A percentile compares a stretch with the other conserved stretches of the same genome.
These are phyloP conservation scores for Paraphoma sp. DNA, from an alignment of 2,329 filamentous ascomycete species.

Conservation along the genomic window DNA sequence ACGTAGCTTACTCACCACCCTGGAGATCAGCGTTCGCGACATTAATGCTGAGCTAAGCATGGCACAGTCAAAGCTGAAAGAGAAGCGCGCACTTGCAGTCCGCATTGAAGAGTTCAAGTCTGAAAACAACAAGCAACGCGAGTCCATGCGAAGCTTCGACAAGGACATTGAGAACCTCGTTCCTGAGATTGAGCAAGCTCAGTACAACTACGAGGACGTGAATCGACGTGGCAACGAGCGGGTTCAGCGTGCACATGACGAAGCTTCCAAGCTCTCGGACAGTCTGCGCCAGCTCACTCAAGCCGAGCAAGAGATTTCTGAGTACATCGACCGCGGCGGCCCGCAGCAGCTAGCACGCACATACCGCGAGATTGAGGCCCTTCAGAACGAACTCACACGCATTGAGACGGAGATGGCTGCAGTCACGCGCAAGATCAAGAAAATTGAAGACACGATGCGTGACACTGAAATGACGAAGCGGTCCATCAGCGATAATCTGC, in stretches of 20 bases:
- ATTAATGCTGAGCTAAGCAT: slow-evolving; percentile 74
- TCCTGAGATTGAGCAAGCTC: slow-evolving; percentile 77
- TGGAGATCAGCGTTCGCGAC: slow-evolving; percentile 82
- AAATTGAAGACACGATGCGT: slow-evolving; percentile 76
- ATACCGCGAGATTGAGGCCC: slow-evolving; percentile 69
- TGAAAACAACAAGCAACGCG: slow-evolving; percentile 71
- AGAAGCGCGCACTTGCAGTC: slow-evolving; percentile 72
- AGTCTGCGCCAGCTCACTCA: slow-evolving; percentile 79
- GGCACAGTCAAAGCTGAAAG: slow-evolving; percentile 77
- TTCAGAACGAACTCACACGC: slow-evolving; percentile 70
- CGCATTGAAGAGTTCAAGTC: slow-evolving; percentile 78
- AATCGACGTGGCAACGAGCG: slow-evolving; percentile 73
- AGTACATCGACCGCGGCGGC: slow-evolving; percentile 79
- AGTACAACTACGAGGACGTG: slow-evolving; percentile 78
- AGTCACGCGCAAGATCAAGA: slow-evolving; percentile 75
- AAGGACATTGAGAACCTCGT: slow-evolving; percentile 74
- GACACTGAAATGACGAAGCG: slow-evolving; percentile 84
- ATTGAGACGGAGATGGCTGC: slow-evolving; percentile 72
- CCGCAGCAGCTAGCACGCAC: slow-evolving; percentile 73
- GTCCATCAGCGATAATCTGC: slow-evolving; percentile 87
- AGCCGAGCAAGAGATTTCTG: slow-evolving; percentile 77
- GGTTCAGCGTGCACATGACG: slow-evolving; percentile 74
- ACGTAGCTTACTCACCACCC: slow-evolving; percentile 68
- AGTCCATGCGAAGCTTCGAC: slow-evolving; percentile 73
- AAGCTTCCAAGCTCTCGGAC: slow-evolving; percentile 73